These are phyloP conservation scores for Debaryomyces castellii DNA, from an alignment of 805 yeast species.

Conservation along the genomic window DNA sequence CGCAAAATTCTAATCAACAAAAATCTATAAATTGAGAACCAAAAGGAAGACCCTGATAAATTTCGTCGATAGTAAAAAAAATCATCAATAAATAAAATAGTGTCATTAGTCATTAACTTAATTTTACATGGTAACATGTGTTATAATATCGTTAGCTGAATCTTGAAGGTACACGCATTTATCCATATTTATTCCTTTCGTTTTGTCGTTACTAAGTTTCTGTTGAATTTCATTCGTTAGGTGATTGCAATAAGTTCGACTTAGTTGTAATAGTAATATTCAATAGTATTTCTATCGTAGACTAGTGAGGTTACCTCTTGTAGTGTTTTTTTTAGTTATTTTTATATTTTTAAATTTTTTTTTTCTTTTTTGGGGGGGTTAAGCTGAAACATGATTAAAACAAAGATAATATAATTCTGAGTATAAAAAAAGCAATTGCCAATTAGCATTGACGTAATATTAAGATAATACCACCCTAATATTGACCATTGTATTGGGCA, in stretches of 20 bases:
- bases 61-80: neutral
- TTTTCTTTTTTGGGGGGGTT: neutral
- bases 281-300: neutral
- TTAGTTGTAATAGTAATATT: neutral
- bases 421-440: constrained; percentile 2
- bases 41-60: constrained; percentile 1
- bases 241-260: neutral
- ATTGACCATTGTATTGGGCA: constrained; percentile 15
- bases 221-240: neutral
- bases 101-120: constrained; percentile 5
- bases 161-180: constrained; percentile 1
- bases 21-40: constrained; percentile 10
- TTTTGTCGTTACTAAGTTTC: neutral
- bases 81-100: constrained; percentile 2
- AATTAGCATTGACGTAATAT: neutral
- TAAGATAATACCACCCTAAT: neutral
- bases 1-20: constrained; percentile 4
- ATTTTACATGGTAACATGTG: neutral
- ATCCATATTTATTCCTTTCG: neutral
- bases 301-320: neutral
- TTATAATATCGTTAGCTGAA: constrained; percentile 3
- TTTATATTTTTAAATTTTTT: constrained; percentile 1
- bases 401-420: neutral
- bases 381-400: constrained; percentile 1
- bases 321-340: neutral